These are phyloP conservation scores for Cladosporium sphaerospermum DNA, from an alignment of 2,329 filamentous ascomycete species.

Conservation along the genomic window DNA sequence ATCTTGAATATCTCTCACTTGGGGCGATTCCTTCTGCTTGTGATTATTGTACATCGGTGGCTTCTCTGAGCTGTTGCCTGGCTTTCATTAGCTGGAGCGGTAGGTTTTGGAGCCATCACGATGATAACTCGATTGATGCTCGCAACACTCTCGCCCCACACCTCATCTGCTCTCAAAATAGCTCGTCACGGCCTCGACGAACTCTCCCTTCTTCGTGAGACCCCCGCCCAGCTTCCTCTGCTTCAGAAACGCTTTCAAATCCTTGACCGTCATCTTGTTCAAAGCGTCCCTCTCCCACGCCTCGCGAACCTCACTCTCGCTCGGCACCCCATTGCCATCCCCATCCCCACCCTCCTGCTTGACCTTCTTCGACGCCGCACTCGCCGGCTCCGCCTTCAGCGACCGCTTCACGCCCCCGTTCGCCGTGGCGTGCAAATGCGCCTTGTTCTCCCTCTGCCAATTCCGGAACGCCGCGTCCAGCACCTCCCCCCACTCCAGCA, in stretches of 20 bases:
- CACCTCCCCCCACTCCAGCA: constrained; percentile 68
- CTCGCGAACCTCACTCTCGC: constrained; percentile 40
- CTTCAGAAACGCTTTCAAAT: constrained; percentile 29
- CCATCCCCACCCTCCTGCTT: constrained; percentile 33
- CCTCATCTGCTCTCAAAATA: constrained; percentile 31
- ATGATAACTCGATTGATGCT: too few relatives aligned
- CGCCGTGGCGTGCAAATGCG: constrained; percentile 37
- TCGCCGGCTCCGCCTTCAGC: constrained; percentile 9
- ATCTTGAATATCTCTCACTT: too few relatives aligned
- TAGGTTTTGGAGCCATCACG: too few relatives aligned
- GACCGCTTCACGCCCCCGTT: constrained; percentile 43
- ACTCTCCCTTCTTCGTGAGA: constrained; percentile 28
- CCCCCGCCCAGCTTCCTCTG: constrained; percentile 21
- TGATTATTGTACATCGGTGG: too few relatives aligned
- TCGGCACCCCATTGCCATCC: constrained; percentile 29
- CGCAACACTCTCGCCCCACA: neutral
- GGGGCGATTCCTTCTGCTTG: too few relatives aligned
- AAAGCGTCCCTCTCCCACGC: constrained; percentile 40
- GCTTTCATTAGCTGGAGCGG: too few relatives aligned
- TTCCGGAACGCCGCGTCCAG: constrained; percentile 54
- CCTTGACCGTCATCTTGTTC: constrained; percentile 32
- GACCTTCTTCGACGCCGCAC: constrained; percentile 29
- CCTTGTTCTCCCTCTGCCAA: constrained; percentile 29
- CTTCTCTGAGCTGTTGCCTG: too few relatives aligned
- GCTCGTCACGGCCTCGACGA: constrained; percentile 30